These are phyloP conservation scores for Sporothrix globosa DNA, from an alignment of 2,329 filamentous ascomycete genomes.

Conservation along the genomic window DNA sequence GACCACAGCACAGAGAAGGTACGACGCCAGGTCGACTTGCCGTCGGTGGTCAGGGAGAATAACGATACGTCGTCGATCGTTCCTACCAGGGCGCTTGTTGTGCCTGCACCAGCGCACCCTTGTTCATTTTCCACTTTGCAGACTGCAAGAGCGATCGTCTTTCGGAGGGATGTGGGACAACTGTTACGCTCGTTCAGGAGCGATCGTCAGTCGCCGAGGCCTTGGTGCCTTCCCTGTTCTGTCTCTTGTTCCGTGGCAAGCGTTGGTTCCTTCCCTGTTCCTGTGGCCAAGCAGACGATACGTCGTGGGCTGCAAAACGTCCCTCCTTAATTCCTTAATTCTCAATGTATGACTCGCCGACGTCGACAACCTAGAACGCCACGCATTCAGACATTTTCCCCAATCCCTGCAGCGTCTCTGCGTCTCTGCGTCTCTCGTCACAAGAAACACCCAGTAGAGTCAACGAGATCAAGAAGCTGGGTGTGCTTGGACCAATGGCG, in stretches of 20 bases:
- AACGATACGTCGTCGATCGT: slow-evolving; percentile 11
- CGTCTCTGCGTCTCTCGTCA: background rate
- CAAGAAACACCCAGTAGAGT: background rate
- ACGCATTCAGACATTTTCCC: background rate
- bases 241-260: background rate
- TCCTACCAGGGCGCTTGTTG: slow-evolving; percentile 6
- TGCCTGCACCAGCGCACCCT: background rate
- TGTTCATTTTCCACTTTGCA: slow-evolving; percentile 8
- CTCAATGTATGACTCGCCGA: slow-evolving; percentile 12
- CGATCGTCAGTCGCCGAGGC: background rate
- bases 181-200: background rate
- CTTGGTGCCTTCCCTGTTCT: slow-evolving; percentile 3
- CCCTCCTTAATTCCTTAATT: background rate
- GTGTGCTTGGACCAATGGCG: slow-evolving; percentile 12
- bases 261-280: background rate
- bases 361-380: background rate
- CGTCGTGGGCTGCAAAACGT: background rate
- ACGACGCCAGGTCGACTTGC: background rate
- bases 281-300: background rate
- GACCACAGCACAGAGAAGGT: background rate
- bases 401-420: background rate
- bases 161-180: too few relatives aligned
- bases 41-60: background rate
- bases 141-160: slow-evolving; percentile 1
- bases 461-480: background rate